phyloP scores from a whole-genome alignment of 2,329 filamentous ascomycete species.

The Pseudogymnoascus sp. region DNA sequence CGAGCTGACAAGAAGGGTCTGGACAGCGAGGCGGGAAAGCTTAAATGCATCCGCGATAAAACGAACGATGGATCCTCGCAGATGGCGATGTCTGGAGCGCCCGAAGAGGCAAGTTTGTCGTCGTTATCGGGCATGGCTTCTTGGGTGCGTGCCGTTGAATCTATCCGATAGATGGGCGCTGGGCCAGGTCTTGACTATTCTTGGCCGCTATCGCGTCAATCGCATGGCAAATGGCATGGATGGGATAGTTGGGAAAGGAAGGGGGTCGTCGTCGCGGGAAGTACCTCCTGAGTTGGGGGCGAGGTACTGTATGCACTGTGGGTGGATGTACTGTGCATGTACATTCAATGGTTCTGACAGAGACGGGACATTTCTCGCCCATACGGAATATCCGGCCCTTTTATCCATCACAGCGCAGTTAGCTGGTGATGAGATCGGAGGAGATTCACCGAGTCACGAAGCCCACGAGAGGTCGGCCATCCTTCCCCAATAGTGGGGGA shows the following conservation, averaged over 20 bases:
- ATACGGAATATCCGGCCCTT: slow-evolving; percentile 5
- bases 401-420: not conserved
- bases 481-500: not conserved
- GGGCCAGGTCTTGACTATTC: slow-evolving; percentile 9
- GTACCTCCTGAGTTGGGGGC: not conserved
- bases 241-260: not conserved
- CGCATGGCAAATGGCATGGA: slow-evolving; percentile 9
- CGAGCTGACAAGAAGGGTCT: not conserved
- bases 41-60: not conserved
- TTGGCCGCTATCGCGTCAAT: slow-evolving; percentile 6
- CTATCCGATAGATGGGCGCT: not conserved
- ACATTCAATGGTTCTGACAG: not conserved
- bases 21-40: not conserved
- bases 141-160: not conserved
- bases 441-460: not conserved
- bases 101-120: slow-evolving; percentile 6
- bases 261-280: not conserved
- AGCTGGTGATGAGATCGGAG: not conserved
- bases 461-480: not conserved
- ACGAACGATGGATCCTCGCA: not conserved
- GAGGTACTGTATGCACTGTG: not conserved
- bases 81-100: not conserved
- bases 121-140: not conserved
- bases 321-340: not conserved
- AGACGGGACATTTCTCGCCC: not conserved